Percentiles rank a stretch among this genome's conserved stretches.
Conservation (phyloP, 805 yeast genomes). For the Ascoidea asiatica region DNA sequence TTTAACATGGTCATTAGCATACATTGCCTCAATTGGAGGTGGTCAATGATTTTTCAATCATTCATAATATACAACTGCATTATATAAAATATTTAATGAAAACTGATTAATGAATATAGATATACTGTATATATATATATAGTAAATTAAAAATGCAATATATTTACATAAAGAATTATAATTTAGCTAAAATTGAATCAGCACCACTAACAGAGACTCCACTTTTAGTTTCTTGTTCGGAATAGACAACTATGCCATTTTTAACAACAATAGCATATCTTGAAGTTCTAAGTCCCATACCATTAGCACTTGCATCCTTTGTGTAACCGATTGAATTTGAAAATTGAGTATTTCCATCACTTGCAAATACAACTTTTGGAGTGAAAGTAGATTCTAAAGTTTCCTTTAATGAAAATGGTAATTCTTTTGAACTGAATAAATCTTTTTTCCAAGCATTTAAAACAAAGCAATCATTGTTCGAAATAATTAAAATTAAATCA, state of each 20-base stretch:
- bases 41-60: background rate
- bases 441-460: slow-evolving; percentile 54
- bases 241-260: slow-evolving; percentile 37
- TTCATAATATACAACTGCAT: too few species aligned
- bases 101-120: too few species aligned
- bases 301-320: slow-evolving; percentile 37
- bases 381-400: slow-evolving; percentile 19
- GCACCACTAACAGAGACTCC: slow-evolving; percentile 24
- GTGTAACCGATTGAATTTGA: slow-evolving; percentile 46
- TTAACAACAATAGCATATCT: slow-evolving; percentile 66
- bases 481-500: slow-evolving; percentile 46
- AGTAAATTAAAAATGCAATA: too few species aligned
- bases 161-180: too few species aligned
- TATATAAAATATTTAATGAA: too few species aligned
- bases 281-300: slow-evolving; percentile 44
- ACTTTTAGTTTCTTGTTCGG: slow-evolving; percentile 21
- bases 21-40: slow-evolving; percentile 31
- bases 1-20: slow-evolving; percentile 75
- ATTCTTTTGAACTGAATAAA: slow-evolving; percentile 11
- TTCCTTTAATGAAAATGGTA: slow-evolving; percentile 10
- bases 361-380: slow-evolving; percentile 39
- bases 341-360: slow-evolving; percentile 52
- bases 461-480: slow-evolving; percentile 65
- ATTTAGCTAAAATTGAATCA: slow-evolving; percentile 18
- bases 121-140: too few species aligned